A percentile compares a stretch with the other conserved stretches of the same genome.
phyloP scores from a whole-genome alignment of 306 rosid genomes.

The Alnus rubra region DNA sequence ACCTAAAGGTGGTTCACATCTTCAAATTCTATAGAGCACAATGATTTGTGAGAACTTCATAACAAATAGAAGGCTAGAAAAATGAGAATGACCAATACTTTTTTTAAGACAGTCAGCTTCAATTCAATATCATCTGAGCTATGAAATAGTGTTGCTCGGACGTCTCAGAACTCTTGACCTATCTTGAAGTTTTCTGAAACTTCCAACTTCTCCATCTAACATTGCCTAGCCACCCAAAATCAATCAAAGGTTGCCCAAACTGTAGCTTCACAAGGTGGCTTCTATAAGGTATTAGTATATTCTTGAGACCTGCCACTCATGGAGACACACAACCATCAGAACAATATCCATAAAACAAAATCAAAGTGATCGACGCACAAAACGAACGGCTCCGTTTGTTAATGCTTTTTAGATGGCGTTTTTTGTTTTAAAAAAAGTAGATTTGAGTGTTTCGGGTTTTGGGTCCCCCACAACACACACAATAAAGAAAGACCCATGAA shows the following conservation, averaged over 20 bases:
- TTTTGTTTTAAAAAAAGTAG: too few species aligned
- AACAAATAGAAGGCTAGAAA: neutral
- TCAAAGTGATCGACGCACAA: neutral
- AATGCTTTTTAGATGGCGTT: too few species aligned
- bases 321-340: conserved; percentile 17
- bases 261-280: conserved; percentile 54
- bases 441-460: too few species aligned
- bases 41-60: neutral
- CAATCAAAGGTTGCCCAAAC: conserved; percentile 51
- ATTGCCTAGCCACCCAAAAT: conserved; percentile 85
- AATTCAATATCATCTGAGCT: neutral
- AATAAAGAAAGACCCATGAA: neutral
- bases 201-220: conserved; percentile 61
- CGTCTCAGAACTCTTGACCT: conserved; percentile 2
- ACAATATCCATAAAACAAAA: neutral
- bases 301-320: conserved; percentile 70
- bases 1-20: neutral
- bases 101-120: neutral
- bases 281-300: conserved; percentile 77
- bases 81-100: neutral
- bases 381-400: neutral
- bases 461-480: too few species aligned
- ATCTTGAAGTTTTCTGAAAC: conserved; percentile 33
- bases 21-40: neutral
- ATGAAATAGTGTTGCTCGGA: neutral